Percentiles rank a stretch among this genome's conserved stretches.
Conservation (phyloP, 306 rosid species). For the Vigna hirtella region DNA sequence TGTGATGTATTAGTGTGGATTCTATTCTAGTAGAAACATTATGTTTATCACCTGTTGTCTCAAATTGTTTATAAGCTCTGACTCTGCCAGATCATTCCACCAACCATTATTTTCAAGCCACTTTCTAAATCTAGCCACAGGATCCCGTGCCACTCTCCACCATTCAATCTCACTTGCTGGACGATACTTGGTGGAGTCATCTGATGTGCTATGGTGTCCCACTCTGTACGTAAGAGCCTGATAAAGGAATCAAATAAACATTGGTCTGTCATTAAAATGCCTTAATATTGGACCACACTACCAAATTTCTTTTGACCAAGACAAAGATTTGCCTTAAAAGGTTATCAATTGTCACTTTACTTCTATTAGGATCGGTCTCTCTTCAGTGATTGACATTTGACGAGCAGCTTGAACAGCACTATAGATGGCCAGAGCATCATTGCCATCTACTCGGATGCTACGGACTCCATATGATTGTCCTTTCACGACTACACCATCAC, state of each 20-base stretch:
- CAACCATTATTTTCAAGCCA: slow-evolving; percentile 90
- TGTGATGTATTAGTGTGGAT: slow-evolving; percentile 1
- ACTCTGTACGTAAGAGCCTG: slow-evolving; percentile 93
- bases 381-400: slow-evolving; percentile 77
- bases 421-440: slow-evolving; percentile 86
- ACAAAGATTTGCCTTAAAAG: slow-evolving; percentile 13
- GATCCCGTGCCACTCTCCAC: slow-evolving; percentile 78
- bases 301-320: slow-evolving; percentile 16
- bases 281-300: slow-evolving; percentile 21
- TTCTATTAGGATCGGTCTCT: slow-evolving; percentile 86
- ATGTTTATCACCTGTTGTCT: slow-evolving; percentile 68
- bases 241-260: slow-evolving; percentile 35
- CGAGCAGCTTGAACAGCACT: slow-evolving; percentile 84
- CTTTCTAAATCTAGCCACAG: slow-evolving; percentile 82
- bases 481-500: slow-evolving; percentile 86
- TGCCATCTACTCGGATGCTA: slow-evolving; percentile 93
- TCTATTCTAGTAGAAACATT: neutral
- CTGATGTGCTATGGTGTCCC: slow-evolving; percentile 97
- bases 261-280: slow-evolving; percentile 31
- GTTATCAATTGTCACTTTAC: slow-evolving; percentile 45
- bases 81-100: slow-evolving; percentile 76
- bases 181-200: slow-evolving; percentile 96
- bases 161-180: slow-evolving; percentile 73
- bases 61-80: slow-evolving; percentile 63
- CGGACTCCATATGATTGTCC: slow-evolving; percentile 88